phyloP scores from a whole-genome alignment of 169 alveolate species.

The Cryptosporidium ryanae region DNA sequence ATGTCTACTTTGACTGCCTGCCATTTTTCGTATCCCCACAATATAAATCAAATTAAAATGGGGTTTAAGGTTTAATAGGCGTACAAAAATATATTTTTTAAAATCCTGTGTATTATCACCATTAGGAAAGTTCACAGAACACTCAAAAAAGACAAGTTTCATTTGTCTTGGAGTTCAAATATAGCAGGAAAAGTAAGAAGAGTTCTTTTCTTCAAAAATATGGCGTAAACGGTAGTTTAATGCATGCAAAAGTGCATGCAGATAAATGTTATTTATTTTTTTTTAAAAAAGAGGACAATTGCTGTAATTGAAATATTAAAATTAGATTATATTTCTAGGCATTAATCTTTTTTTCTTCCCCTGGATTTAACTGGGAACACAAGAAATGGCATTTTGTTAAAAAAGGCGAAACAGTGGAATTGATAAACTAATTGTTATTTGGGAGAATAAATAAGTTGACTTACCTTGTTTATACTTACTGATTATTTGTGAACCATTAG shows the following conservation, averaged over 20 bases:
- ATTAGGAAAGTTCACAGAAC: too few relatives aligned
- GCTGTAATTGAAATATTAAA: not conserved
- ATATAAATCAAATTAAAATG: too few relatives aligned
- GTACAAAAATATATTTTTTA: too few relatives aligned
- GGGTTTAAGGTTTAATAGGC: too few relatives aligned
- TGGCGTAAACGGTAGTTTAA: not conserved
- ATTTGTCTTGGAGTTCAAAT: too few relatives aligned
- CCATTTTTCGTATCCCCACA: conserved; percentile 14
- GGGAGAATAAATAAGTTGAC: not conserved
- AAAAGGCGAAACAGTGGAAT: not conserved
- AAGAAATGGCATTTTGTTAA: not conserved
- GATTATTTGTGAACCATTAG: conserved; percentile 25
- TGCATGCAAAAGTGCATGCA: conserved; percentile 22
- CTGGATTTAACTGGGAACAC: conserved; percentile 30
- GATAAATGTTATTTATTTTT: not conserved
- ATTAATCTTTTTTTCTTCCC: conserved; percentile 65
- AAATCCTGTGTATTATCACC: too few relatives aligned
- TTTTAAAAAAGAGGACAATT: not conserved
- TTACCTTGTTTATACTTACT: conserved; percentile 62
- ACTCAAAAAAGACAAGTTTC: too few relatives aligned
- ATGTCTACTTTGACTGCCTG: conserved; percentile 38
- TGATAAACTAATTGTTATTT: too few relatives aligned
- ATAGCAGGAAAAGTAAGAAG: too few relatives aligned
- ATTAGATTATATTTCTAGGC: not conserved
- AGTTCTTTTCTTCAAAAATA: too few relatives aligned